Conservation (phyloP, 768 basidiomycete species). For the Gyrodon lividus region DNA sequence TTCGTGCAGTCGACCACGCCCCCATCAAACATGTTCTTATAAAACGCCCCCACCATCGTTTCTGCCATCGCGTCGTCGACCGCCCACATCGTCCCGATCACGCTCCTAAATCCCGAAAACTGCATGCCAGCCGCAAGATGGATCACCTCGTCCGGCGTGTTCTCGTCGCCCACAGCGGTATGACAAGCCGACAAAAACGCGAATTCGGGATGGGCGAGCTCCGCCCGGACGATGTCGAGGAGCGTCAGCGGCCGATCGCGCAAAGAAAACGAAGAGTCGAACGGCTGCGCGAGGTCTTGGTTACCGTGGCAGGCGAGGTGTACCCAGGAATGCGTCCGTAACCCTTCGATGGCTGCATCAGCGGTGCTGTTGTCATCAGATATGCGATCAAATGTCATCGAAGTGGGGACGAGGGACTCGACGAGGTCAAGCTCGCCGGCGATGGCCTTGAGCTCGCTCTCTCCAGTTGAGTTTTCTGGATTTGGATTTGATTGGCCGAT, state of each 20-base stretch:
- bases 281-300: constrained; percentile 21
- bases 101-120: constrained; percentile 34
- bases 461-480: not conserved
- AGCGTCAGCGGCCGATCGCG: constrained; percentile 21
- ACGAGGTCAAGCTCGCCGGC: constrained; percentile 22
- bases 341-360: constrained; percentile 9
- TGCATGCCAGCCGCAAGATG: constrained; percentile 37
- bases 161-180: constrained; percentile 22
- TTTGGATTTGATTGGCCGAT: constrained; percentile 20
- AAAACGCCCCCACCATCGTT: constrained; percentile 24
- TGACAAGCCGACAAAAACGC: constrained; percentile 38
- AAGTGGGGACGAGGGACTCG: constrained; percentile 12
- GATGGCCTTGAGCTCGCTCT: constrained; percentile 14
- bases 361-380: constrained; percentile 13
- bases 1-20: constrained; percentile 9
- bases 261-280: constrained; percentile 26
- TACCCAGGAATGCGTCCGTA: constrained; percentile 24
- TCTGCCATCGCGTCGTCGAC: constrained; percentile 26
- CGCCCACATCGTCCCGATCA: constrained; percentile 37
- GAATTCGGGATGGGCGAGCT: constrained; percentile 20
- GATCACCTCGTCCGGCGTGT: constrained; percentile 32
- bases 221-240: constrained; percentile 21
- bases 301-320: constrained; percentile 35
- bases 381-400: constrained; percentile 14
- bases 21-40: constrained; percentile 14